A percentile compares a stretch with the other conserved stretches of the same genome.
These are phyloP conservation scores for Xylona heveae DNA, from an alignment of 495 filamentous ascomycete genomes.

Conservation along the genomic window DNA sequence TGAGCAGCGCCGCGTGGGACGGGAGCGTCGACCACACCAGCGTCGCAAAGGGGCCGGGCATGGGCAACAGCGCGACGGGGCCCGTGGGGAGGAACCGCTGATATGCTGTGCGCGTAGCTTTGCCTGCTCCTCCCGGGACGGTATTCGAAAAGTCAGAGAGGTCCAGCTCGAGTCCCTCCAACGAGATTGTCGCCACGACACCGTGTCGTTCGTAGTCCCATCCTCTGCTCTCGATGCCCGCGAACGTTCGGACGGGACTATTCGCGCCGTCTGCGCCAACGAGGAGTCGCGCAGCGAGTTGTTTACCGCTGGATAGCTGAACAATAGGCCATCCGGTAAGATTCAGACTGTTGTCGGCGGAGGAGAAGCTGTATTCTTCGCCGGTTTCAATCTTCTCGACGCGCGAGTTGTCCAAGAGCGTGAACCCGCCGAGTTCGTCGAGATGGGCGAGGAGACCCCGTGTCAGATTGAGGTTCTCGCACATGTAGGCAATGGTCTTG, in stretches of 20 bases:
- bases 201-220: constrained; percentile 92
- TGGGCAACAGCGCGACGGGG: constrained; percentile 70
- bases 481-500: constrained; percentile 80
- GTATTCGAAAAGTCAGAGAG: constrained; percentile 5
- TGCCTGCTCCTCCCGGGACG: constrained; percentile 20
- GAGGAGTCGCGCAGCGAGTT: constrained; percentile 60
- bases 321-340: constrained; percentile 75
- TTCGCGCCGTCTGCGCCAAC: constrained; percentile 91
- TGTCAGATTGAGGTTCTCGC: constrained; percentile 78
- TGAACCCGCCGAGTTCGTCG: constrained; percentile 40
- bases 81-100: constrained; percentile 89
- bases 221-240: constrained; percentile 60
- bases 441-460: constrained; percentile 51
- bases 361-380: too few relatives aligned
- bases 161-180: constrained; percentile 32
- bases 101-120: constrained; percentile 52
- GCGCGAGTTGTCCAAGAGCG: constrained; percentile 49
- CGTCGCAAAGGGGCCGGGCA: constrained; percentile 28
- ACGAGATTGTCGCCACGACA: constrained; percentile 67
- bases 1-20: constrained; percentile 54
- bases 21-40: constrained; percentile 89
- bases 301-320: constrained; percentile 33
- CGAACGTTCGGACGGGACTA: constrained; percentile 79
- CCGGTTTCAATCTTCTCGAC: constrained; percentile 65
- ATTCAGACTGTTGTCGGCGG: constrained; percentile 46